Conservation (phyloP, 2,329 filamentous ascomycete genomes). For the Rhytidhysteron rufulum region DNA sequence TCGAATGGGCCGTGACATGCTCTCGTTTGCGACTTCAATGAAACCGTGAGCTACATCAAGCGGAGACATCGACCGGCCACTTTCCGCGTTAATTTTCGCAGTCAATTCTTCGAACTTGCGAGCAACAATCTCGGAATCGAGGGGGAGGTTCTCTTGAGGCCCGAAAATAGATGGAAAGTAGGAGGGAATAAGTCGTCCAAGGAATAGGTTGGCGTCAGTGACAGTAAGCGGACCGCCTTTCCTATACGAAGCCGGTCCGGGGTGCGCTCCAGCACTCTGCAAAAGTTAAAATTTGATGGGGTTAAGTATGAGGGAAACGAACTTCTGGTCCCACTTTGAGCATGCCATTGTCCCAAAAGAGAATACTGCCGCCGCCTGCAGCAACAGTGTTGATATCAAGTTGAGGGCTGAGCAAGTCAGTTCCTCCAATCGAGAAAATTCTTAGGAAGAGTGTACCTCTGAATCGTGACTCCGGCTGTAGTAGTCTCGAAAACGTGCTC, state of each 20-base stretch:
- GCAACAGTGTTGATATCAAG: conserved; percentile 35
- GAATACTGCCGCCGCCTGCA: conserved; percentile 47
- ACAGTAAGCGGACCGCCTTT: conserved; percentile 34
- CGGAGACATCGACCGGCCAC: conserved; percentile 21
- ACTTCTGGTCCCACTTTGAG: conserved; percentile 20
- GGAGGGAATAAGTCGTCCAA: conserved; percentile 26
- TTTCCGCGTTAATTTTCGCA: conserved; percentile 40
- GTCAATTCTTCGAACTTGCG: conserved; percentile 43
- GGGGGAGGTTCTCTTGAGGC: conserved; percentile 25
- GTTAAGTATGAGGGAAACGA: too few species aligned
- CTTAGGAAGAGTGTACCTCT: too few species aligned
- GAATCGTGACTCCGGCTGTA: conserved; percentile 27
- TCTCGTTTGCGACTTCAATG: conserved; percentile 24
- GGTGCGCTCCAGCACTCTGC: conserved; percentile 37
- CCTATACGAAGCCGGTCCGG: conserved; percentile 30
- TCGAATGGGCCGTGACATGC: conserved; percentile 27
- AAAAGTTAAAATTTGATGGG: too few species aligned
- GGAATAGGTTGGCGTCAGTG: conserved; percentile 32
- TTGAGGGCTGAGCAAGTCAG: too few species aligned
- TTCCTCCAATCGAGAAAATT: too few species aligned
- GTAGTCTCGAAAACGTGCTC: conserved; percentile 30
- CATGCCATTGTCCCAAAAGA: conserved; percentile 19
- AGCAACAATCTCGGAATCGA: conserved; percentile 42
- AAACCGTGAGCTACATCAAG: conserved; percentile 23
- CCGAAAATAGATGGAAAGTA: conserved; percentile 33